Evolutionary conservation across 2,329 filamentous ascomycete species (phyloP), one percentile per base, ranked within the genome.

Genomic region (Xylariales sp.): DNA sequence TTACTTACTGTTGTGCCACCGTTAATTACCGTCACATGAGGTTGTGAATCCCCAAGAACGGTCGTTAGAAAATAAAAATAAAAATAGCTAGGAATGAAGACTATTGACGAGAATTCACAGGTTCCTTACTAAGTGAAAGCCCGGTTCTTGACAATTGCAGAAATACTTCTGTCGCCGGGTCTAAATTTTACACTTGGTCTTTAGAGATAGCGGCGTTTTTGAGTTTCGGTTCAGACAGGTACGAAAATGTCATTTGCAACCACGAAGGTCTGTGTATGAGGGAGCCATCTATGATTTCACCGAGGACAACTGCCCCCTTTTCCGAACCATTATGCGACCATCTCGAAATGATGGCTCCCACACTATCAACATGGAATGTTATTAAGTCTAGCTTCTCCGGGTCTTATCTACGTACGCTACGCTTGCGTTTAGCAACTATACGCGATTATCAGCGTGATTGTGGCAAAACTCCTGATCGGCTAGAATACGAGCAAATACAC

Each of bases 391-490:
- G 16, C 39, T 34, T 18, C 10, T 50, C 14, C 9, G 28, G 28
- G 28, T 46, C 18, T 55, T 8, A 18, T 55, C 23, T 55, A 43
- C 36, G 30, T 14, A 16, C 9, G 18, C 18, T 36, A 30, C 12
- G n/a, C 16, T 53, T 14, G 4, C 18, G n/a, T 23, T 34, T n/a
- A 36, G 16, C 8, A 16, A 8, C 36, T 30, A 4, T 10, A 45
- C 30, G 59, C 18, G 4, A 61, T 32, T n/a, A 9, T 36, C 32
- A 23, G 18, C 23, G 30, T 32, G 12, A 28, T 23, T n/a, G 14
- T 48, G 49, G 34, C 18, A 10, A 58, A 48, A 32, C 48, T 53
- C 16, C 12, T 54, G n/a, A 57, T 39, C 23, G 18, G 39, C 52
- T 12, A 12, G 14, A 8, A 32, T 18, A 23, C 2, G 32, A 18